Conservation (phyloP, 345 rosid species). For the Rhodamnia argentea region DNA sequence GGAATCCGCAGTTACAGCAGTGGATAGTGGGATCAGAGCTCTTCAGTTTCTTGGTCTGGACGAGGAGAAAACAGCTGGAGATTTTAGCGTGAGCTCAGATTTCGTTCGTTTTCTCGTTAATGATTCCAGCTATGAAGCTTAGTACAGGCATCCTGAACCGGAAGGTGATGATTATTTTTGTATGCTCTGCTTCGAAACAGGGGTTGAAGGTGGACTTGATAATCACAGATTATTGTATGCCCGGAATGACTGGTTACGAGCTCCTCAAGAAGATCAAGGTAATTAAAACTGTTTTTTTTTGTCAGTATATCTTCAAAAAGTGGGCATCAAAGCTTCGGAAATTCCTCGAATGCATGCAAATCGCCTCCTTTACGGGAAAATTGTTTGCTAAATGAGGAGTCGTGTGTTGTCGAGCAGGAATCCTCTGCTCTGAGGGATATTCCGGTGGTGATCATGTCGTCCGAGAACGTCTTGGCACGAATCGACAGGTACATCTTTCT, state of each 20-base stretch:
- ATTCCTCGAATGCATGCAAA: neutral
- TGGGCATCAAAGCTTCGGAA: neutral
- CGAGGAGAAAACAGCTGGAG: conserved; percentile 28
- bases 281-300: neutral
- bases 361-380: neutral
- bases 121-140: neutral
- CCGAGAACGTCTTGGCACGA: conserved; percentile 74
- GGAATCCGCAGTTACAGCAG: conserved; percentile 65
- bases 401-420: conserved; percentile 34
- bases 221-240: conserved; percentile 97
- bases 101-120: neutral
- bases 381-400: neutral
- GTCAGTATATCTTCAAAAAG: neutral
- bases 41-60: conserved; percentile 72
- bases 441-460: conserved; percentile 95
- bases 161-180: neutral
- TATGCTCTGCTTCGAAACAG: conserved; percentile 14
- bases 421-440: conserved; percentile 60
- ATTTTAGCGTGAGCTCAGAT: neutral
- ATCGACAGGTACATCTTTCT: conserved; percentile 50
- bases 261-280: conserved; percentile 94
- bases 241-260: conserved; percentile 98
- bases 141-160: neutral
- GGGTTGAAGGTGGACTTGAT: conserved; percentile 79
- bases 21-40: conserved; percentile 83